Conservation (phyloP, 2,329 filamentous ascomycete genomes). For the Microdochium paspali region DNA sequence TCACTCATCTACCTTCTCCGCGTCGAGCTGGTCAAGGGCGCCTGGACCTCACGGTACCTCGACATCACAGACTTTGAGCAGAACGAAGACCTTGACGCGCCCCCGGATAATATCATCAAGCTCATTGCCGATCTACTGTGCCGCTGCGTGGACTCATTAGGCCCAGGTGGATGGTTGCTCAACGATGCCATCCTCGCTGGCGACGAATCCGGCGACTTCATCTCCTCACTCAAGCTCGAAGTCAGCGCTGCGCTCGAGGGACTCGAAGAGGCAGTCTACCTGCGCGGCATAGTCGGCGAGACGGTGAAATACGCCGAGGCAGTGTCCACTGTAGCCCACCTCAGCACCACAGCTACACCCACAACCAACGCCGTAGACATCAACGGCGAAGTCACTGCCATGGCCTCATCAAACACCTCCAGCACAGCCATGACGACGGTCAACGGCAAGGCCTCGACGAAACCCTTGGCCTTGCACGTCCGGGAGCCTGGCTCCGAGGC, state of each 20-base stretch:
- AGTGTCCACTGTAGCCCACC: conserved; percentile 1
- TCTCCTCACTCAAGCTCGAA: conserved; percentile 57
- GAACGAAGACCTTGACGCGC: conserved; percentile 33
- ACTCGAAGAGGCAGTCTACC: conserved; percentile 56
- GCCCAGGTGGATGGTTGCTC: conserved; percentile 63
- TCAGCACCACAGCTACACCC: conserved; percentile 4
- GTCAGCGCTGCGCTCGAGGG: conserved; percentile 64
- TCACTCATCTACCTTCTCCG: conserved; percentile 65
- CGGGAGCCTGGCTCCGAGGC: conserved; percentile 32
- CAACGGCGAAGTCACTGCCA: too few relatives aligned
- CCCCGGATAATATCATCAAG: conserved; percentile 59
- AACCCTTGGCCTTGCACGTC: conserved; percentile 34
- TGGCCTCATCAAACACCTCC: background rate
- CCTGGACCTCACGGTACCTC: conserved; percentile 66
- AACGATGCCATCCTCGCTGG: conserved; percentile 45
- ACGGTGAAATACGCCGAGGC: conserved; percentile 50
- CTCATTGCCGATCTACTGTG: conserved; percentile 64
- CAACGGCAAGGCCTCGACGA: conserved; percentile 20
- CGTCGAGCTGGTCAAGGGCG: conserved; percentile 62
- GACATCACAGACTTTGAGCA: conserved; percentile 42
- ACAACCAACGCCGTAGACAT: conserved; percentile 10
- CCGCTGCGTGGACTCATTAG: conserved; percentile 67
- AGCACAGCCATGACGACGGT: conserved; percentile 7
- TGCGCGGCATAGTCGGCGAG: conserved; percentile 57
- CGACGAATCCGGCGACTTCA: conserved; percentile 52